A percentile compares a stretch with the other conserved stretches of the same genome.
Evolutionary conservation across 2,329 filamentous ascomycete genomes (phyloP).

Genomic region (Exserohilum rostratum): DNA sequence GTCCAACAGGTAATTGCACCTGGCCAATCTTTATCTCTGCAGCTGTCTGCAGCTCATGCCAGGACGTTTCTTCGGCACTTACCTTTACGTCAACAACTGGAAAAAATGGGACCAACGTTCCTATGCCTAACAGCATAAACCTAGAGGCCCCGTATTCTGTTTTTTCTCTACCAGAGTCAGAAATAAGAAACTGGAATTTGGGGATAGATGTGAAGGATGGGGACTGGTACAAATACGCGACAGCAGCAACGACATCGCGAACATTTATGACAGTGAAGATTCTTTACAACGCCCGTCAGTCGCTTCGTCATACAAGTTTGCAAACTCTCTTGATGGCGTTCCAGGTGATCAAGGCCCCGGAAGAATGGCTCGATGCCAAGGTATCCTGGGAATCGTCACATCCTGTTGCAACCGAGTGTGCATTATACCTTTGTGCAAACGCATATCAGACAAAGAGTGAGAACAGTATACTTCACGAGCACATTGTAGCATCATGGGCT

Average conservation of each 20-base stretch:
- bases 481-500: conserved; percentile 5
- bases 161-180: not conserved
- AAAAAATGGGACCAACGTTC: too few relatives aligned
- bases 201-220: too few relatives aligned
- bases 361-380: conserved; percentile 4
- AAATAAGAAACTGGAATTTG: not conserved
- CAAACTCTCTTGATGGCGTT: conserved; percentile 4
- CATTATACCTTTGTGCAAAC: conserved; percentile 18
- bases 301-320: not conserved
- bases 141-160: not conserved
- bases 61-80: conserved; percentile 8
- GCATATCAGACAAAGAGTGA: conserved; percentile 9
- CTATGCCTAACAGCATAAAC: too few relatives aligned
- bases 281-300: not conserved
- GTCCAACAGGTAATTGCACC: conserved; percentile 17
- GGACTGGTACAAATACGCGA: too few relatives aligned
- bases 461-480: too few relatives aligned
- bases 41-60: conserved; percentile 15
- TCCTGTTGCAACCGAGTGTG: conserved; percentile 17
- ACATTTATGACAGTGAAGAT: not conserved
- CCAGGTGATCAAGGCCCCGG: conserved; percentile 1
- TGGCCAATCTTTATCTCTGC: conserved; percentile 11
- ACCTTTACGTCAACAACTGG: conserved; percentile 1
- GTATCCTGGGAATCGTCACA: conserved; percentile 6
- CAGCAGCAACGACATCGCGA: not conserved